Evolutionary conservation across 179 eudicot genomes (phyloP), one percentile per base, ranked within the genome.

Genomic region (Patellifolia procumbens): DNA sequence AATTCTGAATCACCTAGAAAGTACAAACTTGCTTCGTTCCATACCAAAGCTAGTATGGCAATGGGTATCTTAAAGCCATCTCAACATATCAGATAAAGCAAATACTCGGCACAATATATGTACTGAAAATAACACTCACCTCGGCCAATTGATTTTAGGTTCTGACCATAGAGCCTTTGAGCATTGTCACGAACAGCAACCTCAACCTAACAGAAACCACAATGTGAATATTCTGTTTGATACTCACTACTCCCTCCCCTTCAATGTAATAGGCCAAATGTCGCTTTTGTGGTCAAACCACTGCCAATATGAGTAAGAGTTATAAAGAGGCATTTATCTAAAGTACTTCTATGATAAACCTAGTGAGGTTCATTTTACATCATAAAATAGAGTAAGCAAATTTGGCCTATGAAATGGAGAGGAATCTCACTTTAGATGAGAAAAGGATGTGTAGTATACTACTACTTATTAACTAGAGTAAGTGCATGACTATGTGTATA

Each of bases 101-200:
- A 42, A 66, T 61, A 31, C 2, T 52, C 63, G 65, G 22, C 77
- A 53, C 48, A 70, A 5, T 48, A 31, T 17, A 61, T 43, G 73
- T 31, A 49, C n/a, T 32, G 24, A 69, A 64, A 26, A 43, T 22
- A 82, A 77, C 55, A 79, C 77, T 82, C 42, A 90, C 99, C 96
- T 88, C 87, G 86, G 77, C 78, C 83, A 74, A 95, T 55, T 74
- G 91, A 82, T 58, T 84, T 87, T 64, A 95, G 89, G 82, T 82
- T 91, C 79, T 81, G 78, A 81, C 87, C 89, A 87, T 91, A 95
- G 78, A 95, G 72, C 83, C 89, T 89, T 77, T 95, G 98, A 52
- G 99, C 98, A 88, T 85, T 93, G 84, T 93, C 99, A 70, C 99
- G 93, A 81, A 95, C 81, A 76, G 99, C 99, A 86, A 95, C 89